Evolutionary conservation across 768 basidiomycete species (phyloP).

Genomic region (Boletus eberwhitei): DNA sequence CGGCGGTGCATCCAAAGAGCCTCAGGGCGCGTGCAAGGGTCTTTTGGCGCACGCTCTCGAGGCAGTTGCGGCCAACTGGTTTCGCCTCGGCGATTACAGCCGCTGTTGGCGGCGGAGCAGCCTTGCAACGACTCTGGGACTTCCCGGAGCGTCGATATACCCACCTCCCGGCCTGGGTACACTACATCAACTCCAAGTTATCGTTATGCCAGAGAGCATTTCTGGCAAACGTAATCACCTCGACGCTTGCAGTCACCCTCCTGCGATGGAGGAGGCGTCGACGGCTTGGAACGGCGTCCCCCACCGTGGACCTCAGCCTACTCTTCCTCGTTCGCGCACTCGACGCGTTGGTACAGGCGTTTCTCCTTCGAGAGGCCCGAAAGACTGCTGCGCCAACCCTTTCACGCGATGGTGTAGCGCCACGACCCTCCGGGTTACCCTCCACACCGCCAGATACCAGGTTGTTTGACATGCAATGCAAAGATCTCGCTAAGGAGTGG

Average conservation of each 20-base stretch:
- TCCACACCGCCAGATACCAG: neutral
- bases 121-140: conserved; percentile 47
- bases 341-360: conserved; percentile 55
- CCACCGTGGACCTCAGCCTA: conserved; percentile 67
- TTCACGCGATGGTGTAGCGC: neutral
- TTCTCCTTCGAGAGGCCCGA: conserved; percentile 36
- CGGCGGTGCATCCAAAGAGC: conserved; percentile 22
- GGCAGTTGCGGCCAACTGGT: conserved; percentile 58
- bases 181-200: conserved; percentile 23
- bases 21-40: conserved; percentile 16
- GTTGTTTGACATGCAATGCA: conserved; percentile 9
- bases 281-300: conserved; percentile 33
- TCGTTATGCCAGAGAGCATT: conserved; percentile 51
- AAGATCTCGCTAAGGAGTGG: conserved; percentile 28
- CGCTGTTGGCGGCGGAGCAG: conserved; percentile 60
- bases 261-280: conserved; percentile 47
- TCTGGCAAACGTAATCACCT: conserved; percentile 53
- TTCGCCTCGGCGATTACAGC: conserved; percentile 69
- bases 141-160: conserved; percentile 9
- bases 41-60: conserved; percentile 40
- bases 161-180: neutral
- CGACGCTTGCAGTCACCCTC: conserved; percentile 53
- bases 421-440: neutral
- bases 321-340: conserved; percentile 67
- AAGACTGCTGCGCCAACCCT: neutral